Evolutionary conservation across 2,329 filamentous ascomycete genomes (phyloP), one percentile per base, ranked within the genome.

Genomic region (Apiospora kogelbergensis): DNA sequence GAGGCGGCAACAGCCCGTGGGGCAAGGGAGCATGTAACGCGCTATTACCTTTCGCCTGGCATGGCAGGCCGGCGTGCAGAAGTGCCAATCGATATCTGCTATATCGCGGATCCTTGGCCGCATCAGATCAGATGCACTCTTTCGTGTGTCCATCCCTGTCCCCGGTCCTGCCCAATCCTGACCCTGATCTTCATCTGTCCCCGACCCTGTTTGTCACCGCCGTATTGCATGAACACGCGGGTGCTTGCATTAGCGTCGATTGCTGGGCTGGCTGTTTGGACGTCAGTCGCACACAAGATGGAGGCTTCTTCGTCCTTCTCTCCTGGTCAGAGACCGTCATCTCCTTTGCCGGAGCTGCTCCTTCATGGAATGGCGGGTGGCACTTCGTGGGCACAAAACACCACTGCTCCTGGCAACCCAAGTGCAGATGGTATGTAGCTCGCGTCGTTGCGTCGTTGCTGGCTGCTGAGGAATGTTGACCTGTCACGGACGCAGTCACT

Each of bases 241-340:
- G 30, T 53, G 66, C 53, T 41, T 64, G 69, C 69, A 67, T 70
- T 70, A 70, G 69, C 53, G 66, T 57, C 57, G 33, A 41, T 53
- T 53, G 65, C 57, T 30, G 66, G 66, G 63, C 33, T 66, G 68
- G 63, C 67, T 70, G 69, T 70, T 70, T 68, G 69, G 46, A 70
- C 69, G 69, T 70, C 66, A 41, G 46, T 67, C 66, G 48, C 48
- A 63, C 66, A 42, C 3, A n/a, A n/a, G 30, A 60, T 37, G 13
- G 53, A n/a, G 30, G 17, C 17, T 37, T 37, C 53, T n/a, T n/a
- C 26, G 10, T 33, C 48, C 2, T 20, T n/a, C 26, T 20, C 48
- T 33, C 2, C 7, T n/a, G n/a, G n/a, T n/a, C n/a, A n/a, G n/a
- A n/a, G n/a, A n/a, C 15, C 22, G 1, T 22, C 45, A 6, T 33